Evolutionary conservation across 2,329 filamentous ascomycete species (phyloP).

Genomic region (Aspergillus sp.): DNA sequence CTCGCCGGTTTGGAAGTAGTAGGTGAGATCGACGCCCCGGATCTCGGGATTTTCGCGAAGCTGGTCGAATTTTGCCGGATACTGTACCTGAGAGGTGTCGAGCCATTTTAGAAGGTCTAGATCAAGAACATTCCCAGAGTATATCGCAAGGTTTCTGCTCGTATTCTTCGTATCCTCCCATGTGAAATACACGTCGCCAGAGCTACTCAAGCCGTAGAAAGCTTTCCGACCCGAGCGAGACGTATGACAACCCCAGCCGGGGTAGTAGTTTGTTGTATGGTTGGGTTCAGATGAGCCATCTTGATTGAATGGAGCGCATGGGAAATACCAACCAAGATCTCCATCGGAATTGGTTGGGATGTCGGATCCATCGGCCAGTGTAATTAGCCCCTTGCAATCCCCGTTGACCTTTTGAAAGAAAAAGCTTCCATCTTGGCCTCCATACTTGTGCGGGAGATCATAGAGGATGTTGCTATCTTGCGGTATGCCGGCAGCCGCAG

Average conservation of each 20-base stretch:
- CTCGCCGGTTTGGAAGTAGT: conserved; percentile 72
- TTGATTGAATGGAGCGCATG: conserved; percentile 87
- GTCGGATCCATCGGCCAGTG: conserved; percentile 65
- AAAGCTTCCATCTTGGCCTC: conserved; percentile 92
- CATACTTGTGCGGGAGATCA: conserved; percentile 77
- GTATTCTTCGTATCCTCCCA: conserved; percentile 92
- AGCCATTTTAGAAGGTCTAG: conserved; percentile 88
- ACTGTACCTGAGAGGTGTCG: conserved; percentile 73
- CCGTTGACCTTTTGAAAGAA: conserved; percentile 99
- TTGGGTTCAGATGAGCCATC: conserved; percentile 84
- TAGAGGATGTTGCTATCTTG: conserved; percentile 76
- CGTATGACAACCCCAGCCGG: conserved; percentile 89
- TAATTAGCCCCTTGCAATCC: conserved; percentile 90
- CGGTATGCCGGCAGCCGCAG: conserved; percentile 75
- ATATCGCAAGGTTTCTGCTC: conserved; percentile 88
- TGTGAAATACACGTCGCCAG: conserved; percentile 90
- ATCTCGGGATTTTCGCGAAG: conserved; percentile 71
- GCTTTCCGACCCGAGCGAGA: conserved; percentile 63
- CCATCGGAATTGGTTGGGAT: conserved; percentile 73
- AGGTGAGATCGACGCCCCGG: conserved; percentile 83
- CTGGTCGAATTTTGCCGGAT: conserved; percentile 75
- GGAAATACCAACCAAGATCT: conserved; percentile 95
- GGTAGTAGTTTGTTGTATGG: conserved; percentile 69
- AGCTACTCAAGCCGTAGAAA: conserved; percentile 71
- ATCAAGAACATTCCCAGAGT: conserved; percentile 90